These are phyloP conservation scores for Microdochium paspali DNA, from an alignment of 2,329 filamentous ascomycete species.

Conservation along the genomic window DNA sequence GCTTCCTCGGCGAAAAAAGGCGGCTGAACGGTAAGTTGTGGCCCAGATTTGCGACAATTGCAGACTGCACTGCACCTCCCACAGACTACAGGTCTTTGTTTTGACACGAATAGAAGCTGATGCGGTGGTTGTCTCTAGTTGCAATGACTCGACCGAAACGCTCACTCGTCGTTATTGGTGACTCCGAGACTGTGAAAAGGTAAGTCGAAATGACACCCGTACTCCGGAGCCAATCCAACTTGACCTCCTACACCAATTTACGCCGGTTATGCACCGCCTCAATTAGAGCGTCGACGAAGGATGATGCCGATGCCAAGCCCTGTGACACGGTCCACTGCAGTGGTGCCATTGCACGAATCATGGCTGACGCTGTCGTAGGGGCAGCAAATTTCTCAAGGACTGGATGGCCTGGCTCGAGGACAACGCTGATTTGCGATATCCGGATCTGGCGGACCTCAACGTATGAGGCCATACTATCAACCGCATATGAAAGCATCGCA, in stretches of 20 bases:
- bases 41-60: not conserved
- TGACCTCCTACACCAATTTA: too few relatives aligned
- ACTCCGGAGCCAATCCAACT: slow-evolving; percentile 3
- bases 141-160: slow-evolving; percentile 94
- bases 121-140: slow-evolving; percentile 39
- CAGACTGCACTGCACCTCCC: too few relatives aligned
- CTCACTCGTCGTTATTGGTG: slow-evolving; percentile 83
- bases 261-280: too few relatives aligned
- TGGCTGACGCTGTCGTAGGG: slow-evolving; percentile 39
- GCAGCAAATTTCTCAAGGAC: slow-evolving; percentile 72
- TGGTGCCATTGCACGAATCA: slow-evolving; percentile 3
- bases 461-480: not conserved
- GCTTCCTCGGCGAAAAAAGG: slow-evolving; percentile 86
- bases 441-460: slow-evolving; percentile 40
- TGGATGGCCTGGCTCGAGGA: slow-evolving; percentile 94
- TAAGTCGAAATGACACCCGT: slow-evolving; percentile 38
- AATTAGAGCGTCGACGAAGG: too few relatives aligned
- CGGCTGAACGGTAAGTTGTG: slow-evolving; percentile 70
- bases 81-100: too few relatives aligned
- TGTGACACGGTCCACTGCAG: too few relatives aligned
- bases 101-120: too few relatives aligned
- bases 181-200: slow-evolving; percentile 86
- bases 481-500: not conserved
- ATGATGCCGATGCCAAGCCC: too few relatives aligned
- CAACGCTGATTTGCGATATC: slow-evolving; percentile 81